Base-by-base conservation (phyloP, 345 rosid genomes). In the Moricandia moricandioides region DNA sequence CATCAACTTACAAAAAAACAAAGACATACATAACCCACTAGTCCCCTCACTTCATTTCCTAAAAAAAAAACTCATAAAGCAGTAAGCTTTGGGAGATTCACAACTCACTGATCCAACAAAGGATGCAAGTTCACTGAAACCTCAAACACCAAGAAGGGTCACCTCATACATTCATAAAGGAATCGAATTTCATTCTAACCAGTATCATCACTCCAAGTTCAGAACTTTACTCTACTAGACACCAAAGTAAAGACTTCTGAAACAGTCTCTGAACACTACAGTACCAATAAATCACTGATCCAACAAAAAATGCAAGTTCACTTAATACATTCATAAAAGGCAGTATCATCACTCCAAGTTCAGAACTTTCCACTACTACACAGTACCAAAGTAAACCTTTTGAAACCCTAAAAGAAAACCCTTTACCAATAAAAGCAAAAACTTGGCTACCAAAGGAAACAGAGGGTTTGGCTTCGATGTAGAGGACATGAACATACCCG, bases 401-500 rank as follows among this genome's bases (percentile, higher is more conserved):
- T 34, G 33, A 29, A 63, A 68, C 68, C 68, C n/a, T 67, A 67
- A 16, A 65, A 30, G 31, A 29, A 29, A 29, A 29, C 31, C 31
- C 62, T 4, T 21, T 24, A 6, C 51, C 26, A 58, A 31, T 11
- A 27, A 17, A 58, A 4, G 7, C 2, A 52, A 34, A 29, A 29
- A 29, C 31, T 29, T 29, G 31, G 31, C 4, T 29, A 29, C 3
- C 31, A 29, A 29, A 29, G 31, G 31, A 14, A 34, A 29, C 18
- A 1, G 1, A 13, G 52, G 73, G 39, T 51, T 26, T 47, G 2
- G 24, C 2, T 21, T 21, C 1, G 24, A 16, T 3, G 1, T 17
- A 21, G 8, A 69, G 47, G 13, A 13, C 14, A 45, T 9, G 11
- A 27, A 29, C 31, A 29, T 85, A 88, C 96, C 94, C 97, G 67